Evolutionary conservation across 768 basidiomycete genomes (phyloP).

Genomic region (Hortiboletus flavorubellus): DNA sequence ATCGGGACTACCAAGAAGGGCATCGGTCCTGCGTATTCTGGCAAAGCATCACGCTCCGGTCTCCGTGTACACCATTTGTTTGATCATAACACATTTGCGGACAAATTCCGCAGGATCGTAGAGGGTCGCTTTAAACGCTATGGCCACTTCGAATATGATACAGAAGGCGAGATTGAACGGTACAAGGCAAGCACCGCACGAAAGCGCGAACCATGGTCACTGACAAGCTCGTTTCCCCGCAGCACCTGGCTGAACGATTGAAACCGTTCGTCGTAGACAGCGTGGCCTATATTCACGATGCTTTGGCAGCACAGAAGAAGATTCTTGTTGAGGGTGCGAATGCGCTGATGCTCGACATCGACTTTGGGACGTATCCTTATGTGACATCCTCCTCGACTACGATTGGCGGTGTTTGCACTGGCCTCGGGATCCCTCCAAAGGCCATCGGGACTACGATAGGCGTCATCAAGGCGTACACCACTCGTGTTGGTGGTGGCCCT

Average conservation of each 20-base stretch:
- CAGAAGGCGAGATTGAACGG: constrained; percentile 89
- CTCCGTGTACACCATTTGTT: constrained; percentile 96
- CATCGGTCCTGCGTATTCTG: constrained; percentile 98
- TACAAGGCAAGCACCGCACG: constrained; percentile 68
- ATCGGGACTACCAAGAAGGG: constrained; percentile 99
- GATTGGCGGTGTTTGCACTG: constrained; percentile 95
- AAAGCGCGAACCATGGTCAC: neutral
- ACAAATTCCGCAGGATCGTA: constrained; percentile 92
- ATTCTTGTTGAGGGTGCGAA: constrained; percentile 97
- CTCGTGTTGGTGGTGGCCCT: constrained; percentile 96
- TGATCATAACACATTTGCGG: constrained; percentile 77
- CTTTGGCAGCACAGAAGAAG: constrained; percentile 69
- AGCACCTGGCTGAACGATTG: constrained; percentile 82
- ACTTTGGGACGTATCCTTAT: constrained; percentile 97
- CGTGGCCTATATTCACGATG: constrained; percentile 78
- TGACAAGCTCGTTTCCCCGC: neutral
- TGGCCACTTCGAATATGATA: constrained; percentile 97
- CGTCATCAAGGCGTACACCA: constrained; percentile 98
- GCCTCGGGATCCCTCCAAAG: constrained; percentile 94
- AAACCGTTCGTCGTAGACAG: constrained; percentile 89
- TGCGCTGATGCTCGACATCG: constrained; percentile 96
- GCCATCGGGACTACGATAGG: constrained; percentile 84
- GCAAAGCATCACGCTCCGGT: constrained; percentile 94
- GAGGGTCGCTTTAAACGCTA: constrained; percentile 98
- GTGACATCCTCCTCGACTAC: constrained; percentile 94